A percentile compares a stretch with the other conserved stretches of the same genome.
Evolutionary conservation across 441 rosid genomes (phyloP).

Genomic region (Euphorbia schlechtendalii): DNA sequence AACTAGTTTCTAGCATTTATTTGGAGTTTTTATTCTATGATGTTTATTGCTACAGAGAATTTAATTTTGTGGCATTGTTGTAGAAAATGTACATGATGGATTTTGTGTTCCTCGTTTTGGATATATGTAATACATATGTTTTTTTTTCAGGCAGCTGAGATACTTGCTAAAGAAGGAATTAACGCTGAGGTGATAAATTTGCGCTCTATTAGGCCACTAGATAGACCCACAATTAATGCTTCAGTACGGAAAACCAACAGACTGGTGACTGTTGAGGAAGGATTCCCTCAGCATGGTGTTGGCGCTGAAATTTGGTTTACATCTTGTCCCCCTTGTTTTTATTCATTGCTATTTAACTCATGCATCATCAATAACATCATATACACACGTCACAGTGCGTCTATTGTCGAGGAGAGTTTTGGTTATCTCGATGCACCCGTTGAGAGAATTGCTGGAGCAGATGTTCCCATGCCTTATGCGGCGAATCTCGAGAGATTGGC

Average conservation of each 20-base stretch:
- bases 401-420: constrained; percentile 85
- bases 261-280: constrained; percentile 93
- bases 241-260: constrained; percentile 95
- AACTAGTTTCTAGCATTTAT: not conserved
- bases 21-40: not conserved
- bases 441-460: constrained; percentile 88
- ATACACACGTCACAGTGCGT: constrained; percentile 32
- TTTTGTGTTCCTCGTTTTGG: not conserved
- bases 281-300: constrained; percentile 94
- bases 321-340: constrained; percentile 10
- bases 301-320: constrained; percentile 91
- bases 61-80: not conserved
- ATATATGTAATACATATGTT: constrained; percentile 3
- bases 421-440: constrained; percentile 80
- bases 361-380: not conserved
- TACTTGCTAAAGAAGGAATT: constrained; percentile 86
- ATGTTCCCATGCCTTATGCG: constrained; percentile 93
- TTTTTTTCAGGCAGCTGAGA: constrained; percentile 74
- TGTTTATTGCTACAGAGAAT: not conserved
- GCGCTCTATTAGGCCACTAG: constrained; percentile 90
- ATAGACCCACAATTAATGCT: constrained; percentile 74
- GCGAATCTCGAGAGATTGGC: constrained; percentile 90
- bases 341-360: not conserved
- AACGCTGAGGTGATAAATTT: constrained; percentile 94
- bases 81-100: not conserved